Evolutionary conservation across 257 asterid genomes (phyloP), one percentile per base, ranked within the genome.

Genomic region (Penstemon eatonii): DNA sequence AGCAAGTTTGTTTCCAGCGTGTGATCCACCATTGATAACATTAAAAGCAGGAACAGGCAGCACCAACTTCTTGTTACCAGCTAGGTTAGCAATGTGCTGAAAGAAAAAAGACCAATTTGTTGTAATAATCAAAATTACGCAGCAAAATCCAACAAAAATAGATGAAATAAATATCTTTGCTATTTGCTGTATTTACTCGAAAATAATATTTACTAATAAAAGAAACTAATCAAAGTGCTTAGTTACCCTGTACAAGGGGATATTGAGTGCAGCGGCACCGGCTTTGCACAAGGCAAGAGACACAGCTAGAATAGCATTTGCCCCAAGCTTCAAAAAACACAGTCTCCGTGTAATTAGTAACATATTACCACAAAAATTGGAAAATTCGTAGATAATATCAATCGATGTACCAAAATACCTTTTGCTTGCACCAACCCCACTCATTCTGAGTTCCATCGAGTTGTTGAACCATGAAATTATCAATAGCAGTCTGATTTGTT

Each of bases 341-440:
- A 74, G 11, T 12, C 56, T 53, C 5, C 36, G 11, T 53, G 75
- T 25, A 25, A 25, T 25, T 25, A 25, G 33, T 55, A 68, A 36
- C 11, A 37, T 15, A 53, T 39, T 41, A 51, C 39, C 55, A 7
- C 56, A 18, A 15, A 3, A 58, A 51, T 36, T 39, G 36, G 44
- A 47, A 43, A 43, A 36, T 50, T 4, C 44, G 12, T 7, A 41
- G 40, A 40, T 25, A 64, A 33, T 44, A 7, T 18, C 8, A 19
- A 44, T 49, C 44, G 6, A 72, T 44, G 10, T 57, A 19, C 18
- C 15, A 62, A 45, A 8, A 69, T 85, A 90, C 99, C 96, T 90
- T 93, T 64, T 93, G 91, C 75, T 93, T 93, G 91, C 99, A 93
- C 99, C 99, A 93, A 58, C 99, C 99, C 99, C 99, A 90, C 78